Base-by-base conservation (phyloP, 2,329 filamentous ascomycete species). In the Colletotrichum brevisporum region DNA sequence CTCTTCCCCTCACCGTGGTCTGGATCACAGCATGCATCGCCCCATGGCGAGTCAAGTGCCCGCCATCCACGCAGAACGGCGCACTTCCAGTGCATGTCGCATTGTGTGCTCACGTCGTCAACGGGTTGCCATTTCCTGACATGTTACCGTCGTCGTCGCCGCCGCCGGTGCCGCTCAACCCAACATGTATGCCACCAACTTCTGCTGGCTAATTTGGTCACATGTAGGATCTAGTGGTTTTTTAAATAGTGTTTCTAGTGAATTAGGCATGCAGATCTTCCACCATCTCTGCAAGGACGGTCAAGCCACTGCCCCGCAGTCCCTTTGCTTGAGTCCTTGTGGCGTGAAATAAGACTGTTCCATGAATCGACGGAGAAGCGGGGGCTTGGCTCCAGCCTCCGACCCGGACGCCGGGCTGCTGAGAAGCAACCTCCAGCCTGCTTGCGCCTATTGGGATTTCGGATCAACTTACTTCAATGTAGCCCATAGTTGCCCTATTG, bases 11-110 rank as follows among this genome's bases (percentile, higher is more conserved):
- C 56, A 43, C 36, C 51, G 51, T 24, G 51, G 48, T 66, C 67
- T 60, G 60, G 55, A 66, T 69, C 36, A 53, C 26, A 51, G 63
- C 48, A 55, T 66, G 50, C 27, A 51, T 67, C 45, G 56, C 67
- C 60, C 62, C 45, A 56, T 9, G 24, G 18, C 66, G 62, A 67
- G 67, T 67, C 67, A 69, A 69, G 67, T 61, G 67, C 62, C 50
- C 62, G 62, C 62, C 51, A 52, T 66, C 55, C 24, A 68, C 55
- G 43, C 21, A 16, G 13, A 26, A 66, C 43, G 51, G 26, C 48
- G 61, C 54, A 67, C 31, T 48, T 12, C 48, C 45, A 47, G 45
- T 26, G 43, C 36, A 61, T 53, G 62, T 69, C 45, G 62, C 50
- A 69, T 66, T 61, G 24, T 47, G 41, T 51, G 27, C 27, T 24